Evolutionary conservation across 192 early-diverging fungal genomes (phyloP).

Genomic region (Phycomyces blakesleeanus): DNA sequence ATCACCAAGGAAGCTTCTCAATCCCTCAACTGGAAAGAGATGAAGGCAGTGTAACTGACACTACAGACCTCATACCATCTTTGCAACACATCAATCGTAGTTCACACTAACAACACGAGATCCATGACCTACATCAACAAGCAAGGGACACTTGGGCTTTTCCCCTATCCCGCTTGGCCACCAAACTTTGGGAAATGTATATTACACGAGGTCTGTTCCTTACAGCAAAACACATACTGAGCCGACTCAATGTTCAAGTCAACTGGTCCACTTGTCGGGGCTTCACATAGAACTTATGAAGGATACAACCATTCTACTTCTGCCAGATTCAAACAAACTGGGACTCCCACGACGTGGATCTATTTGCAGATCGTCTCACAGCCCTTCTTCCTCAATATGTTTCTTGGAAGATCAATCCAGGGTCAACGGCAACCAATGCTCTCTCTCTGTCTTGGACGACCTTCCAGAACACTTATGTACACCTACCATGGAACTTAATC

Average conservation of each 20-base stretch:
- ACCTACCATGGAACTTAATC: conserved; percentile 13
- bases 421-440: background rate
- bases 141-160: conserved; percentile 19
- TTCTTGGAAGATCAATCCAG: conserved; percentile 8
- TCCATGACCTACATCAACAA: conserved; percentile 6
- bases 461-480: background rate
- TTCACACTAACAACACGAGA: conserved; percentile 7
- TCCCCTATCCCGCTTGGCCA: conserved; percentile 19
- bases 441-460: conserved; percentile 3
- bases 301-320: background rate
- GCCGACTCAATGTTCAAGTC: no score
- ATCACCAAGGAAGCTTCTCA: background rate
- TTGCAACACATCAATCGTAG: background rate
- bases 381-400: conserved; percentile 15
- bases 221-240: background rate
- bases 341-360: conserved; percentile 3
- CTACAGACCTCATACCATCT: background rate
- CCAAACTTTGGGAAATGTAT: background rate
- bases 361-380: conserved; percentile 9
- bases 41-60: conserved; percentile 14
- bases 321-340: background rate
- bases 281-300: conserved; percentile 9
- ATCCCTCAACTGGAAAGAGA: conserved; percentile 34
- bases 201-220: background rate
- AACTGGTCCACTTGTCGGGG: background rate